Conservation (phyloP, 345 rosid species). For the Salix udensis region DNA sequence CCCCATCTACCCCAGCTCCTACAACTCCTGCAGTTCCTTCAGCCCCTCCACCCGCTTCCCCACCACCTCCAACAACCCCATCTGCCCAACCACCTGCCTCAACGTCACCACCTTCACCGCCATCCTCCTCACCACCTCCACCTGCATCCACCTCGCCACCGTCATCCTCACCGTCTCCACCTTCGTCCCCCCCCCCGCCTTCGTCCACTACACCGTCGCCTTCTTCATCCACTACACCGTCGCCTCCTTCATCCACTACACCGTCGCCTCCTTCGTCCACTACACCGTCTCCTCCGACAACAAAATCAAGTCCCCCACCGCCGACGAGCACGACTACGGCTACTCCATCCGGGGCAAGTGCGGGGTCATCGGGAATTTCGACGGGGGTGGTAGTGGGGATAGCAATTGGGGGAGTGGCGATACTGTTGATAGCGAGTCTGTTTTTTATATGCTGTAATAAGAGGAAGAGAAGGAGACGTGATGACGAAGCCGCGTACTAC, state of each 20-base stretch:
- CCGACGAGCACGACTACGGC: constrained; percentile 10
- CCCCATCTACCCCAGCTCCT: constrained; percentile 28
- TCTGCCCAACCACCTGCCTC: constrained; percentile 36
- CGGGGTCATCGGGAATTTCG: constrained; percentile 16
- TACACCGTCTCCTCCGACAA: not conserved
- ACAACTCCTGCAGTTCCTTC: constrained; percentile 6
- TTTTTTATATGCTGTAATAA: constrained; percentile 19
- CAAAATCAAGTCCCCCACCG: not conserved
- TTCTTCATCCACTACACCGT: constrained; percentile 25
- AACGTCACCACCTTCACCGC: constrained; percentile 28
- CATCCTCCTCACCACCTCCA: constrained; percentile 24
- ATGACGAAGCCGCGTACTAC: constrained; percentile 25
- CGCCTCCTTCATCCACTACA: constrained; percentile 23
- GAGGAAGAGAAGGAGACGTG: constrained; percentile 20
- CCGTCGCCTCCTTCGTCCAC: constrained; percentile 16
- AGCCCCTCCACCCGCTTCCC: constrained; percentile 36
- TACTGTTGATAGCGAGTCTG: constrained; percentile 18
- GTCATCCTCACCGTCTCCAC: constrained; percentile 26
- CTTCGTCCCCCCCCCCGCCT: constrained; percentile 19
- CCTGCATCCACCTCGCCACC: constrained; percentile 21
- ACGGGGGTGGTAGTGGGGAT: constrained; percentile 30
- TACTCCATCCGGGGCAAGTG: not conserved
- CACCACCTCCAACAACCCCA: constrained; percentile 39
- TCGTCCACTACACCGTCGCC: constrained; percentile 15
- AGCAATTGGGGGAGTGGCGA: constrained; percentile 30